A percentile compares a stretch with the other conserved stretches of the same genome.
phyloP scores from a whole-genome alignment of 352 stramenopile species.

The Phytophthora uliginosa region DNA sequence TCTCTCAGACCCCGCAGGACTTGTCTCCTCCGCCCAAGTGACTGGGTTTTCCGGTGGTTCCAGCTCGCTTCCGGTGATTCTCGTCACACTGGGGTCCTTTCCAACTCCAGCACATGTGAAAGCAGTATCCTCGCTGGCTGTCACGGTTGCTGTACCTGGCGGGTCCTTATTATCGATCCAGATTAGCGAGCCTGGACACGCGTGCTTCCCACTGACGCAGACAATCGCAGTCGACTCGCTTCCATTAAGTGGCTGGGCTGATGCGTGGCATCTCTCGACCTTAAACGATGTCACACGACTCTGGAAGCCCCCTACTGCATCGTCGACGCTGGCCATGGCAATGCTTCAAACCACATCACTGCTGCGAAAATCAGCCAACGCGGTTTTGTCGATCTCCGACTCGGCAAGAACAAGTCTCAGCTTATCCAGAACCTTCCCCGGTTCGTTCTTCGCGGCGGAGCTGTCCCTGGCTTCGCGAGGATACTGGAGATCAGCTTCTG shows the following conservation, averaged over 20 bases:
- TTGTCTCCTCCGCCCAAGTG: slow-evolving; percentile 34
- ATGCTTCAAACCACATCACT: slow-evolving; percentile 46
- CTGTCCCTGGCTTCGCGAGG: slow-evolving; percentile 55
- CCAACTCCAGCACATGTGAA: slow-evolving; percentile 20
- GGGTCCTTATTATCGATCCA: slow-evolving; percentile 32
- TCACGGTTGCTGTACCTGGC: slow-evolving; percentile 43
- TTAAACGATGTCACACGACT: slow-evolving; percentile 35
- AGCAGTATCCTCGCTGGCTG: slow-evolving; percentile 8
- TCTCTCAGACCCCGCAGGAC: slow-evolving; percentile 27
- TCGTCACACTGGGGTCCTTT: slow-evolving; percentile 28
- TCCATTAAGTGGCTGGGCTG: slow-evolving; percentile 60
- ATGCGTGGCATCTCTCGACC: slow-evolving; percentile 54
- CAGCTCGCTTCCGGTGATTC: slow-evolving; percentile 43
- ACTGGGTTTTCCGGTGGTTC: slow-evolving; percentile 34
- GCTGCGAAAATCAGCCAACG: slow-evolving; percentile 44
- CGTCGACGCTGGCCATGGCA: slow-evolving; percentile 22
- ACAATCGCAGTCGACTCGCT: slow-evolving; percentile 34
- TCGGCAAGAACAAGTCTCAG: slow-evolving; percentile 22
- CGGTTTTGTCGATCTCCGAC: slow-evolving; percentile 44
- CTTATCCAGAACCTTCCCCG: slow-evolving; percentile 41
- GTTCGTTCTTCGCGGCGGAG: slow-evolving; percentile 46
- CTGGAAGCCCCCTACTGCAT: slow-evolving; percentile 32
- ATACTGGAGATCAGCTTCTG: slow-evolving; percentile 36
- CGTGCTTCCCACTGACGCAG: slow-evolving; percentile 37
- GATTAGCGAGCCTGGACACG: slow-evolving; percentile 41